phyloP scores from a whole-genome alignment of 2,329 filamentous ascomycete species.

The Verticillium nonalfalfae region DNA sequence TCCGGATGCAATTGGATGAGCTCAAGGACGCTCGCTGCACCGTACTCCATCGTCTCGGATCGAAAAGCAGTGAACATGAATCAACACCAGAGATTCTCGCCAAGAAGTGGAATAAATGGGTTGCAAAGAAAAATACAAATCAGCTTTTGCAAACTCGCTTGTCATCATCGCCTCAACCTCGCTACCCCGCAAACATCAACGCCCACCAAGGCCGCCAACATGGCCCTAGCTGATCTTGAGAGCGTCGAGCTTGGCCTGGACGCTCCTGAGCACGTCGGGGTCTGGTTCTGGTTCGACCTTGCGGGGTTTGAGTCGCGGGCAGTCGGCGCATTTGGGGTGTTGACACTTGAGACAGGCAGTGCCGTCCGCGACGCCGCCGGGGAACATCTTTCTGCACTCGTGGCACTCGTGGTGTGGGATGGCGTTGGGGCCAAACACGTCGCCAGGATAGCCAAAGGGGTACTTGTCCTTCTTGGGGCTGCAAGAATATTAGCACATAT shows the following conservation, averaged over 20 bases:
- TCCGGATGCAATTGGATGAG: background rate
- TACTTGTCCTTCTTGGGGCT: constrained; percentile 64
- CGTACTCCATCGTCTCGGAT: background rate
- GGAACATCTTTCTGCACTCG: constrained; percentile 54
- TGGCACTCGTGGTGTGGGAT: constrained; percentile 54
- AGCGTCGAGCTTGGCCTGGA: constrained; percentile 48
- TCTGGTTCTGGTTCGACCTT: constrained; percentile 57
- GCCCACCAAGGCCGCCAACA: background rate
- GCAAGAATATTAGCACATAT: constrained; percentile 7
- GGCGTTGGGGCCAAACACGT: constrained; percentile 47
- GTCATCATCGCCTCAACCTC: background rate
- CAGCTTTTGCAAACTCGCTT: background rate
- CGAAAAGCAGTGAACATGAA: background rate
- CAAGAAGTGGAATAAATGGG: background rate
- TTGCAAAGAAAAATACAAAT: background rate
- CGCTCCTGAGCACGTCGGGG: constrained; percentile 49
- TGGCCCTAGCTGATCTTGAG: constrained; percentile 24
- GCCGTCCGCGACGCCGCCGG: constrained; percentile 40
- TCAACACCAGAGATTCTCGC: background rate
- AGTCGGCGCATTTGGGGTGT: constrained; percentile 53
- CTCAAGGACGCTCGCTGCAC: background rate
- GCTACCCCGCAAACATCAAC: background rate
- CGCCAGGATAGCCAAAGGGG: constrained; percentile 63
- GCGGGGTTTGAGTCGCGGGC: constrained; percentile 50
- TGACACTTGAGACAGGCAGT: constrained; percentile 53